Evolutionary conservation across 1,139 yeast genomes (phyloP).

Genomic region (Debaryomycetaceae sp.): DNA sequence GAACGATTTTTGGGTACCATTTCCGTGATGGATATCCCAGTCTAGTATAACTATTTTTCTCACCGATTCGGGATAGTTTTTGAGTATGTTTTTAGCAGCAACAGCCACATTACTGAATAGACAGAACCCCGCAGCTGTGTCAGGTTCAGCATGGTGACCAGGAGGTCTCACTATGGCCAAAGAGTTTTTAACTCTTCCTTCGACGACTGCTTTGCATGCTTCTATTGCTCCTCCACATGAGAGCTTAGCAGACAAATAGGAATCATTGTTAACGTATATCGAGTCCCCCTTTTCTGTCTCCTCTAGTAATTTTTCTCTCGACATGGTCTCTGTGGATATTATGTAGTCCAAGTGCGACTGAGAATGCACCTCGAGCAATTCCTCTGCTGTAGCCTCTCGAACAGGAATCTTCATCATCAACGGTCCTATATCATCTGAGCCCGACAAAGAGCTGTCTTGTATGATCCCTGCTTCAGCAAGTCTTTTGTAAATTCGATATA

Average conservation of each 20-base stretch:
- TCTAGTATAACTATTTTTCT: constrained; percentile 81
- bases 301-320: constrained; percentile 70
- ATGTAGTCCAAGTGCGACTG: constrained; percentile 75
- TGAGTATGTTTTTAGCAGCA: constrained; percentile 84
- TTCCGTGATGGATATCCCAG: constrained; percentile 99
- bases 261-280: constrained; percentile 90
- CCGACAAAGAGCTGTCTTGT: constrained; percentile 75
- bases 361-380: constrained; percentile 83
- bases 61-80: constrained; percentile 83
- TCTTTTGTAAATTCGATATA: constrained; percentile 87
- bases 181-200: constrained; percentile 86
- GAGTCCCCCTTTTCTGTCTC: constrained; percentile 94
- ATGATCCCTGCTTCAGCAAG: constrained; percentile 93
- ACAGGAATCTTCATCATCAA: constrained; percentile 86
- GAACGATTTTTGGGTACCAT: constrained; percentile 95
- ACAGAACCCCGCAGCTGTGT: constrained; percentile 95
- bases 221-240: constrained; percentile 98
- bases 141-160: constrained; percentile 99
- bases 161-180: constrained; percentile 97
- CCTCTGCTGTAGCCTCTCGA: constrained; percentile 84
- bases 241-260: constrained; percentile 79
- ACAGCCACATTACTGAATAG: constrained; percentile 95
- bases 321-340: constrained; percentile 73
- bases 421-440: constrained; percentile 81
- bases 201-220: constrained; percentile 93